phyloP scores from a whole-genome alignment of 139 green algal species.

The Marvania coccoides region DNA sequence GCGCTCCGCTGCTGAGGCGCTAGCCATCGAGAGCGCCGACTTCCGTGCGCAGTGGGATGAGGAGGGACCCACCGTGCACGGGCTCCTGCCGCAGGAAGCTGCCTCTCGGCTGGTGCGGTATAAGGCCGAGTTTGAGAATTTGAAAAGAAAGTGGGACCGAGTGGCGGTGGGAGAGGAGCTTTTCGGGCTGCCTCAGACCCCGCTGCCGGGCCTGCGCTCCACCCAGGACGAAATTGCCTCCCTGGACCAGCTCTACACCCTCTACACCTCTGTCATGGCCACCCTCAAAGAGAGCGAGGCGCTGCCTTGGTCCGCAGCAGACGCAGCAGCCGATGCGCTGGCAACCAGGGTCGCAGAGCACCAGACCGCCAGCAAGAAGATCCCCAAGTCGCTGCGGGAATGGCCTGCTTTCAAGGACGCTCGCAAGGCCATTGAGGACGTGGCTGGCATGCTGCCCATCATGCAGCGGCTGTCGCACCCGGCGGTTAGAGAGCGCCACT shows the following conservation, averaged over 20 bases:
- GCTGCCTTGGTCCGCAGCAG: neutral
- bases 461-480: constrained; percentile 53
- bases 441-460: constrained; percentile 82
- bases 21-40: constrained; percentile 30
- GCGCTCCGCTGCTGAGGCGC: too few species aligned
- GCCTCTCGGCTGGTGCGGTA: constrained; percentile 84
- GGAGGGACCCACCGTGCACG: constrained; percentile 79
- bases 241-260: constrained; percentile 74
- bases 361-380: constrained; percentile 69
- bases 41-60: constrained; percentile 80
- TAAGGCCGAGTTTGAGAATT: constrained; percentile 79
- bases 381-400: constrained; percentile 82
- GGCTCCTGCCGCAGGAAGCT: constrained; percentile 84
- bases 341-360: constrained; percentile 16
- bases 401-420: constrained; percentile 86
- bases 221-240: constrained; percentile 79
- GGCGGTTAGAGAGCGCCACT: constrained; percentile 56
- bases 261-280: constrained; percentile 86
- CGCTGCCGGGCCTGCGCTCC: constrained; percentile 81
- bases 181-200: constrained; percentile 82
- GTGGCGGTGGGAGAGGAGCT: constrained; percentile 83
- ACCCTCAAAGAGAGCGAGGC: constrained; percentile 57
- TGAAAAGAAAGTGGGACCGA: constrained; percentile 87
- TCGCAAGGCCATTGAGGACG: constrained; percentile 82
- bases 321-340: neutral